A percentile compares a stretch with the other conserved stretches of the same genome.
These are phyloP conservation scores for Boeremia lycopersici DNA, from an alignment of 2,329 filamentous ascomycete genomes.

Conservation along the genomic window DNA sequence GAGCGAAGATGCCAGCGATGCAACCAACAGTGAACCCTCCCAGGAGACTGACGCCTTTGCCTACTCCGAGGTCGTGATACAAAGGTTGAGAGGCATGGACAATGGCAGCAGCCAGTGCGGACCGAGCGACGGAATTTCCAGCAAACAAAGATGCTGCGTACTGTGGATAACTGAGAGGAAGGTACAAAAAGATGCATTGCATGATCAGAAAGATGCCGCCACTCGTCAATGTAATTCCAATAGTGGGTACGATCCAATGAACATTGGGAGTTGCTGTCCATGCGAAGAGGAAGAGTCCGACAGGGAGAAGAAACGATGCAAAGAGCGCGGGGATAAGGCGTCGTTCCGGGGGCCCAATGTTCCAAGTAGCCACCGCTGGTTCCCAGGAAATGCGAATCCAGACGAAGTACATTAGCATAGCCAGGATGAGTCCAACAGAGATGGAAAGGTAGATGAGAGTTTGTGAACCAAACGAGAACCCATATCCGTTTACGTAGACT, in stretches of 20 bases:
- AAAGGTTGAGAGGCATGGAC: slow-evolving; percentile 66
- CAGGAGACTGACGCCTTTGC: slow-evolving; percentile 62
- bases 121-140: slow-evolving; percentile 65
- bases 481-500: slow-evolving; percentile 78
- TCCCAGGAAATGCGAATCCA: slow-evolving; percentile 80
- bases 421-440: slow-evolving; percentile 72
- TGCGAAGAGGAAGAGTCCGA: slow-evolving; percentile 69
- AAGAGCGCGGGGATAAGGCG: slow-evolving; percentile 76
- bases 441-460: slow-evolving; percentile 86
- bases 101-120: slow-evolving; percentile 63
- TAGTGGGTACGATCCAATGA: slow-evolving; percentile 63
- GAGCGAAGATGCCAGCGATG: no score
- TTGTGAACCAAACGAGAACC: slow-evolving; percentile 72
- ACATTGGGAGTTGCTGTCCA: slow-evolving; percentile 68
- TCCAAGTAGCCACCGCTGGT: slow-evolving; percentile 65
- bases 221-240: slow-evolving; percentile 60
- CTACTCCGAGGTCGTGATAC: slow-evolving; percentile 65
- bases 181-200: slow-evolving; percentile 65
- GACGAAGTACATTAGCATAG: slow-evolving; percentile 68
- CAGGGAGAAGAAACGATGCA: slow-evolving; percentile 63
- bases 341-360: slow-evolving; percentile 69
- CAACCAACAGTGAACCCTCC: slow-evolving; percentile 48
- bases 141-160: slow-evolving; percentile 59
- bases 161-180: slow-evolving; percentile 67
- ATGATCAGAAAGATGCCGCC: slow-evolving; percentile 49